phyloP scores from a whole-genome alignment of 179 eudicot genomes.

The Heliamphora pulchella region DNA sequence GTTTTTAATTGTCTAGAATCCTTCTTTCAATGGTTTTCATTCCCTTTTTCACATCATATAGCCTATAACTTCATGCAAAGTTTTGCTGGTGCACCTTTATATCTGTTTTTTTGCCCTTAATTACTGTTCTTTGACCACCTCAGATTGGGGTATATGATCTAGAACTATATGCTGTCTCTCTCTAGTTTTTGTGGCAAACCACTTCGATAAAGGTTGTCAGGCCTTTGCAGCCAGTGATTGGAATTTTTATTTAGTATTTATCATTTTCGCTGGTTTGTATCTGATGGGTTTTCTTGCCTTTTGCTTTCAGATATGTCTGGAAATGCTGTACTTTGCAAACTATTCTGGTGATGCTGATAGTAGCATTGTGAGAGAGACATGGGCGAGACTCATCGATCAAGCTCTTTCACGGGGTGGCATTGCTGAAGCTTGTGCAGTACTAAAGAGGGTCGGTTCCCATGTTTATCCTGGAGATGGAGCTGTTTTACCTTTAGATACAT shows the following conservation, averaged over 20 bases:
- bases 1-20: neutral
- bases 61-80: neutral
- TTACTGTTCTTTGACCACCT: too few species aligned
- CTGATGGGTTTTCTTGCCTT: neutral
- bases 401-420: slow-evolving; percentile 81
- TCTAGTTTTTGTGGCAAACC: neutral
- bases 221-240: neutral
- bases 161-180: neutral
- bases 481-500: slow-evolving; percentile 76
- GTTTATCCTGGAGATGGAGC: slow-evolving; percentile 90
- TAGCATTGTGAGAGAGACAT: slow-evolving; percentile 74
- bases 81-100: neutral
- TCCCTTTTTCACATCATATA: neutral
- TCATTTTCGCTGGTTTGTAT: neutral
- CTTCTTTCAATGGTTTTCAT: neutral
- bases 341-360: slow-evolving; percentile 95
- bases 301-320: slow-evolving; percentile 63
- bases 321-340: slow-evolving; percentile 91
- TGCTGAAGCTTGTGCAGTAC: slow-evolving; percentile 86
- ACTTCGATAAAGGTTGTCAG: neutral
- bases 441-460: slow-evolving; percentile 86
- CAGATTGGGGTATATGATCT: neutral
- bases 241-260: neutral
- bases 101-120: neutral
- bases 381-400: slow-evolving; percentile 95